Percentiles rank a stretch among this genome's conserved stretches.
Evolutionary conservation across 257 asterid genomes (phyloP).

Genomic region (Rehmannia glutinosa): DNA sequence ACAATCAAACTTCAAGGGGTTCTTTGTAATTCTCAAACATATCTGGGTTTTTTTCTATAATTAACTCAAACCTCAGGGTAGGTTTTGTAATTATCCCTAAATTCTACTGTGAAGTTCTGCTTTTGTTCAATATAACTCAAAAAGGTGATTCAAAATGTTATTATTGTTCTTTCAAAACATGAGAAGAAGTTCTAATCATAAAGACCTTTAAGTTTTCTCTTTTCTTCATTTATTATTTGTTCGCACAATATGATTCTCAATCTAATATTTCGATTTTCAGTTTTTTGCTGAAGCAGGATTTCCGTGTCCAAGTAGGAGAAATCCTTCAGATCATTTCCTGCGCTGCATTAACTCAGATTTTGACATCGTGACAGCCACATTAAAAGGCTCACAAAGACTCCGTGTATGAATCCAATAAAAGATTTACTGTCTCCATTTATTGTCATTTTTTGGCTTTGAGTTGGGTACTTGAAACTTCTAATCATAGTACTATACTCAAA

Average conservation of each 20-base stretch:
- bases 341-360: constrained; percentile 90
- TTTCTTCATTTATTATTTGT: too few relatives aligned
- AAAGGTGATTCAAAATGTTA: too few relatives aligned
- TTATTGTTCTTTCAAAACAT: too few relatives aligned
- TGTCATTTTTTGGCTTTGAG: not conserved
- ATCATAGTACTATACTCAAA: not conserved
- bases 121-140: too few relatives aligned
- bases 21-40: too few relatives aligned
- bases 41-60: too few relatives aligned
- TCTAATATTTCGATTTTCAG: constrained; percentile 29
- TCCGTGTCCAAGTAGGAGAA: constrained; percentile 94
- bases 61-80: too few relatives aligned
- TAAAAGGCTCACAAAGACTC: constrained; percentile 74
- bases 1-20: too few relatives aligned
- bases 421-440: not conserved
- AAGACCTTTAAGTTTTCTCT: too few relatives aligned
- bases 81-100: too few relatives aligned
- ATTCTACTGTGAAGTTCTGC: too few relatives aligned
- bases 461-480: not conserved
- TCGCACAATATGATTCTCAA: not conserved
- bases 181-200: too few relatives aligned
- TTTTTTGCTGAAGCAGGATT: constrained; percentile 97
- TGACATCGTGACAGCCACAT: constrained; percentile 76
- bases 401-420: constrained; percentile 43
- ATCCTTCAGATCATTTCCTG: constrained; percentile 94